Conservation (phyloP, 164 flowering plant species). For the Warburgia ugandensis region DNA sequence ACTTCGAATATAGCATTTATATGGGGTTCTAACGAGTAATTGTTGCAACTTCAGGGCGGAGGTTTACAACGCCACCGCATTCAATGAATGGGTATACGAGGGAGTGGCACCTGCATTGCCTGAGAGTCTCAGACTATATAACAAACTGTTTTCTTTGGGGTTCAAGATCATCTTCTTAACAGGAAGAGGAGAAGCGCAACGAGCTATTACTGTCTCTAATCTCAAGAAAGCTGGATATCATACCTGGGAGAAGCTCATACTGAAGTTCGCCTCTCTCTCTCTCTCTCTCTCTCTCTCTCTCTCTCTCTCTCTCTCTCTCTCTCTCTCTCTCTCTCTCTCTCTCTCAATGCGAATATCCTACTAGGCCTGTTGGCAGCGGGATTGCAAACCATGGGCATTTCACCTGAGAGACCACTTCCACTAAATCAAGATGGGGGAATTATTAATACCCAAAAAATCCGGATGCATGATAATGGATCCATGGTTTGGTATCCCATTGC, state of each 20-base stretch:
- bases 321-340: not conserved
- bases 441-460: no score
- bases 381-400: no score
- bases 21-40: no score
- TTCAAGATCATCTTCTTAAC: constrained; percentile 36
- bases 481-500: no score
- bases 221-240: constrained; percentile 29
- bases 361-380: no score
- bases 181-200: constrained; percentile 24
- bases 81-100: constrained; percentile 25
- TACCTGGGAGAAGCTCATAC: constrained; percentile 41
- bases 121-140: constrained; percentile 29
- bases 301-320: not conserved
- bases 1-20: no score
- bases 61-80: constrained; percentile 21
- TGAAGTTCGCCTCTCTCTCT: constrained; percentile 20
- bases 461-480: no score
- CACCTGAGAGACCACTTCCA: no score
- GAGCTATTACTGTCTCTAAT: constrained; percentile 20
- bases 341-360: not conserved
- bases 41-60: constrained; percentile 20
- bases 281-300: not conserved
- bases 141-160: constrained; percentile 27
- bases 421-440: no score
- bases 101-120: constrained; percentile 43